Evolutionary conservation across 768 basidiomycete species (phyloP).

Genomic region (Myochromella boudieri): DNA sequence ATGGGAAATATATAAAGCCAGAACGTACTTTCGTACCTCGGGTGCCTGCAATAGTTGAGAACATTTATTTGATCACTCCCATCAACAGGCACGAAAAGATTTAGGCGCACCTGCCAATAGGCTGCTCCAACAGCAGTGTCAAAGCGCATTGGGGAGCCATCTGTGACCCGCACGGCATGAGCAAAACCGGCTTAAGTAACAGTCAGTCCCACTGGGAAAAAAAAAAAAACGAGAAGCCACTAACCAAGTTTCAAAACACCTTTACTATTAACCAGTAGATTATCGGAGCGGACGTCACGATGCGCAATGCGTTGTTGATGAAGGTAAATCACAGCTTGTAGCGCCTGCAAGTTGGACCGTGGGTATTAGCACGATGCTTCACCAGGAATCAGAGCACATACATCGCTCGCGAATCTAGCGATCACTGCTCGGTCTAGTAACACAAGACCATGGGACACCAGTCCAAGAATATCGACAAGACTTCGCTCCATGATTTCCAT

Average conservation of each 20-base stretch:
- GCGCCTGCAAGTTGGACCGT: slow-evolving; percentile 46
- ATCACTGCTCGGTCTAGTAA: slow-evolving; percentile 70
- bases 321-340: slow-evolving; percentile 66
- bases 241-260: slow-evolving; percentile 76
- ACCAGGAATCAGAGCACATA: slow-evolving; percentile 38
- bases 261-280: slow-evolving; percentile 65
- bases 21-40: slow-evolving; percentile 69
- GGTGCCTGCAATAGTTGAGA: slow-evolving; percentile 46
- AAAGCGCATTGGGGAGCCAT: slow-evolving; percentile 45
- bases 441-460: slow-evolving; percentile 60
- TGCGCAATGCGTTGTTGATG: slow-evolving; percentile 70
- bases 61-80: neutral
- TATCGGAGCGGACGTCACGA: slow-evolving; percentile 83
- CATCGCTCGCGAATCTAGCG: slow-evolving; percentile 75
- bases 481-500: slow-evolving; percentile 93
- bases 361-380: slow-evolving; percentile 4
- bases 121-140: slow-evolving; percentile 71
- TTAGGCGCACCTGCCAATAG: slow-evolving; percentile 71
- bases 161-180: slow-evolving; percentile 60
- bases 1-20: neutral
- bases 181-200: slow-evolving; percentile 78
- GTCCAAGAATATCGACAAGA: slow-evolving; percentile 74
- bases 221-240: too few relatives aligned
- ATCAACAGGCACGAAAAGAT: neutral
- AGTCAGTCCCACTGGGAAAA: too few relatives aligned